Evolutionary conservation across 192 early-diverging fungal genomes (phyloP), one percentile per base, ranked within the genome.

Genomic region (Linnemannia hyalina): DNA sequence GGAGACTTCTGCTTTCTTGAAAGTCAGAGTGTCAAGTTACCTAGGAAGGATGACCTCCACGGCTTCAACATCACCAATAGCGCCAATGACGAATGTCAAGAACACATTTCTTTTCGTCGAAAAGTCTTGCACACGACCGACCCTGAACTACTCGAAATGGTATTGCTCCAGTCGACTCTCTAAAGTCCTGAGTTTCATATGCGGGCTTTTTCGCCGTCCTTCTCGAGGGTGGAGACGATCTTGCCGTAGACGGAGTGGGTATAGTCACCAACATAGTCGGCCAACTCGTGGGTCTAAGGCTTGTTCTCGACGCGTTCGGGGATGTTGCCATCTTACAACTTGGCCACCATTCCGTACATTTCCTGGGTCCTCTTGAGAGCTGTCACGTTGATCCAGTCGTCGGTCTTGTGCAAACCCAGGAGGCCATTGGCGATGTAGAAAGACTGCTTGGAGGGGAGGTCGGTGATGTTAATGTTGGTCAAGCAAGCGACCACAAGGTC

Each of bases 401-500:
- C 42, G 5, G 81, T 73, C n/a, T 68, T 36, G 41, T 75, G 49
- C 57, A 82, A n/a, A 57, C 74, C 68, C 52, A 82, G 40, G 40
- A 82, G 44, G 63, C 75, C 54, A 54, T 82, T 75, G 23, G 75
- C 75, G 22, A 77, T 46, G 41, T 75, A 69, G 55, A 73, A 82
- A 6, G 52, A 41, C 32, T 72, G 52, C 26, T 36, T 47, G 15
- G 23, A 47, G 20, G 81, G 73, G 4, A 72, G 20, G 6, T 46
- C 42, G 40, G 73, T 36, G n/a, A 47, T n/a, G 57, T 68, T 26
- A 3, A 73, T 73, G 63, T 82, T 82, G 4, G 81, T 22, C 36
- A 82, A 55, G 47, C 35, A 35, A 15, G 81, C 70, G 73, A 82
- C 46, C 9, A 82, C 75, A 22, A 82, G 57, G 23, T 82, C 81